Evolutionary conservation across 768 basidiomycete species (phyloP).

Genomic region (Lactarius psammicola): DNA sequence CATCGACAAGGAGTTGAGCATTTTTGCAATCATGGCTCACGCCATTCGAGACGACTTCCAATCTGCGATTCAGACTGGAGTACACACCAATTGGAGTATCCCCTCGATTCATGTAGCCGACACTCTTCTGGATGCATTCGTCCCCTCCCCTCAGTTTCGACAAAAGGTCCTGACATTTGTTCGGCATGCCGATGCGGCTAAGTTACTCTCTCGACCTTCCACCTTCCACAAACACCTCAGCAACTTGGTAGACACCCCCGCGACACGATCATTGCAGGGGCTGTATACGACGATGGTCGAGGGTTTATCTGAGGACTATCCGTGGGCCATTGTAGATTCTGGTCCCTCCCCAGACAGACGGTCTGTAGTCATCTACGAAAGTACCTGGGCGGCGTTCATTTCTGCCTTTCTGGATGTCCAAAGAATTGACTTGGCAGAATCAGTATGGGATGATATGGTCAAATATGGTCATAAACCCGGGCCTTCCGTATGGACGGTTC

Average conservation of each 20-base stretch:
- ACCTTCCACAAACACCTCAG: constrained; percentile 51
- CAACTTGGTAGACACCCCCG: constrained; percentile 42
- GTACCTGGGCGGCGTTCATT: constrained; percentile 65
- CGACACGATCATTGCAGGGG: constrained; percentile 39
- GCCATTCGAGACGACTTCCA: constrained; percentile 58
- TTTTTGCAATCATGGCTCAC: constrained; percentile 55
- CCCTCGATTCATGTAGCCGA: constrained; percentile 35
- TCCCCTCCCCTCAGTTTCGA: constrained; percentile 42
- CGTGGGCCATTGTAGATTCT: constrained; percentile 52
- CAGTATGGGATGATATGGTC: constrained; percentile 68
- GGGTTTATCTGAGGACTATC: constrained; percentile 49
- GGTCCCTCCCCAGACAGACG: constrained; percentile 38
- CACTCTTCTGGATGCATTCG: constrained; percentile 41
- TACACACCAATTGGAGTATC: constrained; percentile 42
- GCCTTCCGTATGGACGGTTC: constrained; percentile 64
- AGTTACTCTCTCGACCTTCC: constrained; percentile 49
- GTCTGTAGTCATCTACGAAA: constrained; percentile 53
- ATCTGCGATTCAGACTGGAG: constrained; percentile 48
- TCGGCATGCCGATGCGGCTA: constrained; percentile 49
- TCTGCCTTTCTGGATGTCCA: constrained; percentile 58
- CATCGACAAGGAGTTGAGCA: constrained; percentile 43
- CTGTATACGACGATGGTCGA: constrained; percentile 53
- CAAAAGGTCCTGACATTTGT: constrained; percentile 47
- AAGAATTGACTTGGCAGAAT: constrained; percentile 54
- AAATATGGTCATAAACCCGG: constrained; percentile 50